These are phyloP conservation scores for Ceriops decandra DNA, from an alignment of 345 rosid genomes.

Conservation along the genomic window DNA sequence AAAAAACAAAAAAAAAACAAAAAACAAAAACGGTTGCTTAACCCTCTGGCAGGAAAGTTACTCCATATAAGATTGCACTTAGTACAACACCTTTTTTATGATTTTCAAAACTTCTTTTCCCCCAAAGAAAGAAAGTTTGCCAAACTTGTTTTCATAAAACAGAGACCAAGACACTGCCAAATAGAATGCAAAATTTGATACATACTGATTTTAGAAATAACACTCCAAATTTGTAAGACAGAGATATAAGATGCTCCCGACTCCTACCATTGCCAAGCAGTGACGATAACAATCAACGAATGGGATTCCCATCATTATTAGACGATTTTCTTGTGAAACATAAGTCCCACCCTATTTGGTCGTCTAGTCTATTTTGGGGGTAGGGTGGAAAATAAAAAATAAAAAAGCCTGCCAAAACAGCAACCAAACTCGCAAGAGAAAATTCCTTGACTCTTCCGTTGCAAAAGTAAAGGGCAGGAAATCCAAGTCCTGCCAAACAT, in stretches of 20 bases:
- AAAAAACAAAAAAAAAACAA: too few species aligned
- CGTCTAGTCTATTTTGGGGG: neutral
- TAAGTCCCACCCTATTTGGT: too few species aligned
- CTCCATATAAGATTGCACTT: neutral
- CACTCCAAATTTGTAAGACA: too few species aligned
- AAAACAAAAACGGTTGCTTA: neutral
- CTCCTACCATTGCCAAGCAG: too few species aligned
- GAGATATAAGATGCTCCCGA: too few species aligned
- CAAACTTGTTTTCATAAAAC: neutral
- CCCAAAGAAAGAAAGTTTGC: neutral
- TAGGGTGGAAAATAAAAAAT: neutral
- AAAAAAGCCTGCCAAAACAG: neutral
- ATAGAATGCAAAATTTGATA: too few species aligned
- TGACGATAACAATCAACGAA: too few species aligned
- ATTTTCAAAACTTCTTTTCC: constrained; percentile 7
- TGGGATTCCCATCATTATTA: too few species aligned
- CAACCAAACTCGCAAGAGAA: constrained; percentile 75
- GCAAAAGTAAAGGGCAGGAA: constrained; percentile 90
- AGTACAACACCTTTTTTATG: neutral
- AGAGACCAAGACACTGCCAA: too few species aligned
- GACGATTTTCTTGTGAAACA: too few species aligned
- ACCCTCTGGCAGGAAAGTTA: neutral
- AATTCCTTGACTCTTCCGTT: constrained; percentile 91
- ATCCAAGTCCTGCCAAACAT: constrained; percentile 73
- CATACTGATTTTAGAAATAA: too few species aligned